Conservation (phyloP, 140 eudicot species). For the Erigeron philadelphicus region DNA sequence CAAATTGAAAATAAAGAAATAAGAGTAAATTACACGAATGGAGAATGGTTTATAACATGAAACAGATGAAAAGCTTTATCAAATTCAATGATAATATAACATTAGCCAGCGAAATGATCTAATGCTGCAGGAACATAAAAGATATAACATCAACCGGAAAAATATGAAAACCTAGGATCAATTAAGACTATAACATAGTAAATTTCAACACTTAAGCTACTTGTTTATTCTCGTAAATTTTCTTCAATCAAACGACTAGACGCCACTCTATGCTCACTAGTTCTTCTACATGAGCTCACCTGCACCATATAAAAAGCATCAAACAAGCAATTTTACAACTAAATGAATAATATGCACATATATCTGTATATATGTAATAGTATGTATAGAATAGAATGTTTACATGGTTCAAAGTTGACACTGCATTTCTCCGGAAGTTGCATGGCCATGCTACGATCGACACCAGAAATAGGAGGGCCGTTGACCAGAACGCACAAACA, state of each 20-base stretch:
- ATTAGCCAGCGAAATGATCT: conserved; percentile 24
- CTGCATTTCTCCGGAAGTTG: conserved; percentile 92
- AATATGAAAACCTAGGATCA: conserved; percentile 30
- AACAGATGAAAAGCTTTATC: conserved; percentile 14
- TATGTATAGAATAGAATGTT: conserved; percentile 1
- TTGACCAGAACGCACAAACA: conserved; percentile 85
- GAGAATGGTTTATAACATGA: neutral
- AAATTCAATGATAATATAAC: conserved; percentile 20
- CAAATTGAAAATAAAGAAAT: neutral
- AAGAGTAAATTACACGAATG: neutral
- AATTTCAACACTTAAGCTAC: conserved; percentile 14
- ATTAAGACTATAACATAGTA: conserved; percentile 23
- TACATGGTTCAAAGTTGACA: conserved; percentile 87
- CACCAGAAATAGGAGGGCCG: conserved; percentile 98
- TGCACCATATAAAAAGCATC: conserved; percentile 17
- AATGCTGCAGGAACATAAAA: conserved; percentile 22
- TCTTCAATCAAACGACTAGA: conserved; percentile 14
- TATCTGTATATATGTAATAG: neutral
- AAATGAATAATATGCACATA: conserved; percentile 3
- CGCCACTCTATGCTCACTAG: conserved; percentile 20
- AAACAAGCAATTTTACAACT: conserved; percentile 11
- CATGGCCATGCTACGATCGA: conserved; percentile 88
- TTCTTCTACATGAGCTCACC: conserved; percentile 35
- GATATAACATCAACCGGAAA: conserved; percentile 19
- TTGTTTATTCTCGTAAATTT: conserved; percentile 27